Evolutionary conservation across 768 basidiomycete genomes (phyloP).

Genomic region (Dacryopinax spathularia): DNA sequence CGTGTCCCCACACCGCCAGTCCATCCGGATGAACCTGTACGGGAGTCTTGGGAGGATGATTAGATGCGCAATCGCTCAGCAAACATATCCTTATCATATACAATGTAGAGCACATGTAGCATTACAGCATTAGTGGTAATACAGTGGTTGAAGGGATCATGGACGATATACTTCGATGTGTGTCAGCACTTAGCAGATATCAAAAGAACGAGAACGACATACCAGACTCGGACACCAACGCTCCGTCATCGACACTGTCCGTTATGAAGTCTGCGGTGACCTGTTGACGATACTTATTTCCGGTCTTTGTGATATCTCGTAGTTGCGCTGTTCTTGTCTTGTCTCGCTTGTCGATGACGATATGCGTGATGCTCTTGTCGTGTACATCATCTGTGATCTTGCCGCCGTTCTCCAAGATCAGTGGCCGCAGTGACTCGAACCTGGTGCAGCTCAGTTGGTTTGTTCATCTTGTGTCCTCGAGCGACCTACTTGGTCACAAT

Average conservation of each 20-base stretch:
- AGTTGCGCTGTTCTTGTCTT: conserved; percentile 55
- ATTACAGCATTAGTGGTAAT: neutral
- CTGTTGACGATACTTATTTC: neutral
- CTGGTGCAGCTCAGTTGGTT: conserved; percentile 26
- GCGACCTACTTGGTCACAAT: conserved; percentile 40
- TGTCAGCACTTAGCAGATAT: neutral
- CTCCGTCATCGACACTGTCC: neutral
- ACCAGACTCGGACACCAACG: neutral
- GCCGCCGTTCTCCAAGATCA: conserved; percentile 60
- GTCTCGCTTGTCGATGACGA: conserved; percentile 73
- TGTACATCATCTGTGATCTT: conserved; percentile 43
- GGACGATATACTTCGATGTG: neutral
- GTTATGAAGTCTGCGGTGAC: neutral
- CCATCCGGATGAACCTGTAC: neutral
- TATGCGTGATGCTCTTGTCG: conserved; percentile 72
- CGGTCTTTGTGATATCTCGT: neutral
- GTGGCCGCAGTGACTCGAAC: conserved; percentile 35
- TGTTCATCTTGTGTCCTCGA: neutral
- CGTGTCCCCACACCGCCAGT: neutral
- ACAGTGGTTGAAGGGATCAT: conserved; percentile 1
- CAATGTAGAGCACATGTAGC: neutral
- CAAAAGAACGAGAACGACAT: neutral
- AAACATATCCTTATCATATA: neutral
- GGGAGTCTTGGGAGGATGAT: neutral
- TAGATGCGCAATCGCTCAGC: neutral